Evolutionary conservation across 305 asterid genomes (phyloP).

Genomic region (Salvia sclarea): DNA sequence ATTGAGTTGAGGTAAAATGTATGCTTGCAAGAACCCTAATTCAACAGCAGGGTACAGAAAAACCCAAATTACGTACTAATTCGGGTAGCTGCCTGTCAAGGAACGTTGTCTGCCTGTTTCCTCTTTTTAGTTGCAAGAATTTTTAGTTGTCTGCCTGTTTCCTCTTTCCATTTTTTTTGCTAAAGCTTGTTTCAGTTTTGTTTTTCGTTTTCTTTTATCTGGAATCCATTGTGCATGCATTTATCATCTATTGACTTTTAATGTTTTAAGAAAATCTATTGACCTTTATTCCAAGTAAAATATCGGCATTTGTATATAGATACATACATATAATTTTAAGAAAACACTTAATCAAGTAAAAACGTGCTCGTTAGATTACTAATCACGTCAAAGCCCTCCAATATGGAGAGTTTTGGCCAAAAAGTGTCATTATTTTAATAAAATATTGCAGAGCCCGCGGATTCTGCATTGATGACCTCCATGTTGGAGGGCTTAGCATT

Average conservation of each 20-base stretch:
- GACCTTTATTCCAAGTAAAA: too few relatives aligned
- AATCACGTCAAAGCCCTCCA: too few relatives aligned
- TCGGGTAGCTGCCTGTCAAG: not conserved
- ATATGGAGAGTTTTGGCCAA: too few relatives aligned
- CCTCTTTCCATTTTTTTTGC: not conserved
- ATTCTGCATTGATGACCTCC: too few relatives aligned
- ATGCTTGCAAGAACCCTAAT: constrained; percentile 38
- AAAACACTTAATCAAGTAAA: too few relatives aligned
- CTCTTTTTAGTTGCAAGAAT: not conserved
- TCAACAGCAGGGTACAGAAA: constrained; percentile 19
- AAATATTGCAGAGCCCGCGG: too few relatives aligned
- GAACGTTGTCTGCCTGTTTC: not conserved
- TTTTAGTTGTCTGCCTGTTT: not conserved
- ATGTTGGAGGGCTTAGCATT: too few relatives aligned
- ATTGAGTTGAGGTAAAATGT: constrained; percentile 13
- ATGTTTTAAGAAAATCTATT: not conserved
- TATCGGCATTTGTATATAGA: too few relatives aligned
- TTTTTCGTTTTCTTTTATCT: not conserved
- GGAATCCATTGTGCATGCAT: not conserved
- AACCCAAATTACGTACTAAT: constrained; percentile 28
- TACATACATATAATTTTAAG: too few relatives aligned
- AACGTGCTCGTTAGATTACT: too few relatives aligned
- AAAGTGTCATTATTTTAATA: too few relatives aligned
- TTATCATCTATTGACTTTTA: not conserved
- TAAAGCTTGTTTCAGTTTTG: not conserved